Conservation (phyloP, 2,329 filamentous ascomycete species). For the Madurella fahalii region DNA sequence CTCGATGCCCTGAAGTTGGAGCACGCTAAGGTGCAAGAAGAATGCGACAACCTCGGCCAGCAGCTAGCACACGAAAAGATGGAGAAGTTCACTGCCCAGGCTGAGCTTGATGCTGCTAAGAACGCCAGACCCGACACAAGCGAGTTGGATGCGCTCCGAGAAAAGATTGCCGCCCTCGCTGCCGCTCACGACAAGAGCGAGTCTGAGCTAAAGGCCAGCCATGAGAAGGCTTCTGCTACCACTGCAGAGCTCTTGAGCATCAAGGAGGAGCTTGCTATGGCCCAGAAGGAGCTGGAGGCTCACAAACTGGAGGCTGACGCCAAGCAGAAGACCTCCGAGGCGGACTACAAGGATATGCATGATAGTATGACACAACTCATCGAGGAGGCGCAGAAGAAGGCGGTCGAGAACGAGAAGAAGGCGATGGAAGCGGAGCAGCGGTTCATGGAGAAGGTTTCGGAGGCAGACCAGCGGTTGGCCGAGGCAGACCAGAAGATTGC, state of each 20-base stretch:
- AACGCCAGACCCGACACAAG: slow-evolving; percentile 54
- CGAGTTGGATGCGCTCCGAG: slow-evolving; percentile 49
- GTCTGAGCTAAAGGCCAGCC: slow-evolving; percentile 34
- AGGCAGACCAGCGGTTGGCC: slow-evolving; percentile 41
- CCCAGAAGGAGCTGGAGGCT: slow-evolving; percentile 51
- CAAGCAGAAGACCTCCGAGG: slow-evolving; percentile 51
- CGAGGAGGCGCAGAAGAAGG: slow-evolving; percentile 54
- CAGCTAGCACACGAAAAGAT: slow-evolving; percentile 58
- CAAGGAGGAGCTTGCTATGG: slow-evolving; percentile 44
- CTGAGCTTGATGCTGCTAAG: slow-evolving; percentile 56
- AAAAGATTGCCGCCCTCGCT: slow-evolving; percentile 47
- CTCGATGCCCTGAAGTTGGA: slow-evolving; percentile 36
- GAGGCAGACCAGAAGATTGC: slow-evolving; percentile 47
- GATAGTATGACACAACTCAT: slow-evolving; percentile 58
- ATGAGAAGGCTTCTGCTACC: slow-evolving; percentile 32
- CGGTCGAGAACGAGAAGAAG: slow-evolving; percentile 31
- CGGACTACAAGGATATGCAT: slow-evolving; percentile 61
- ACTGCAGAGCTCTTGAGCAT: slow-evolving; percentile 35
- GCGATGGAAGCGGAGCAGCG: slow-evolving; percentile 42
- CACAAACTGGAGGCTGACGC: slow-evolving; percentile 48
- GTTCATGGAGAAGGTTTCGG: slow-evolving; percentile 30
- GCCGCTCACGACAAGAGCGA: slow-evolving; percentile 42
- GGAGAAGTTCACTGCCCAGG: slow-evolving; percentile 55
- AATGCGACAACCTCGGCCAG: slow-evolving; percentile 47
- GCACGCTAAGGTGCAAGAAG: slow-evolving; percentile 43